These are phyloP conservation scores for Cyberlindnera sargentensis DNA, from an alignment of 805 yeast genomes.

Conservation along the genomic window DNA sequence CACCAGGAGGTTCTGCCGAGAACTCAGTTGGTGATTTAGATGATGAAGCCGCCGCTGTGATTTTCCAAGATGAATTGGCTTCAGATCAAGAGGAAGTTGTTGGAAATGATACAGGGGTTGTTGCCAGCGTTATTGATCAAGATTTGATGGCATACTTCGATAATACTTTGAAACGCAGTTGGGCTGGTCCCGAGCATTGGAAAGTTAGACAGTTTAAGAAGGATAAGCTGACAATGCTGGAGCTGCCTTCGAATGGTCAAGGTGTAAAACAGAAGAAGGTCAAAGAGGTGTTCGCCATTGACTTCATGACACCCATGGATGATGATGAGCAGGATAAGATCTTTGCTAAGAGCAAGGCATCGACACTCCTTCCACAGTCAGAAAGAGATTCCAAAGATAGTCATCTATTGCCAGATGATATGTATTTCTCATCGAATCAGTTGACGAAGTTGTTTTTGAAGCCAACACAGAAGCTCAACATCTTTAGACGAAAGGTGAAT, in stretches of 20 bases:
- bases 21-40: conserved; percentile 20
- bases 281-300: conserved; percentile 33
- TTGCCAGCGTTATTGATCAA: conserved; percentile 38
- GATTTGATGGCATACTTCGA: conserved; percentile 81
- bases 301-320: conserved; percentile 32
- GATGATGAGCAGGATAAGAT: conserved; percentile 32
- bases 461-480: conserved; percentile 43
- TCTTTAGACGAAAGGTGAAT: conserved; percentile 19
- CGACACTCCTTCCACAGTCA: conserved; percentile 34
- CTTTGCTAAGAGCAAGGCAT: conserved; percentile 31
- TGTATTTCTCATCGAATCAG: conserved; percentile 60
- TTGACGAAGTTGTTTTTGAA: conserved; percentile 63
- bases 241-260: not conserved
- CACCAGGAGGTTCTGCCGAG: conserved; percentile 9
- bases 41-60: conserved; percentile 18
- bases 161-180: conserved; percentile 54
- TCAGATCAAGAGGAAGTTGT: conserved; percentile 12
- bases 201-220: conserved; percentile 58
- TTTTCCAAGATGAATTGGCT: conserved; percentile 15
- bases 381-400: conserved; percentile 34
- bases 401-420: conserved; percentile 64
- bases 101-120: conserved; percentile 18
- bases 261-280: conserved; percentile 21
- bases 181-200: conserved; percentile 97
- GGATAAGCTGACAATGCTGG: conserved; percentile 5